Conservation (phyloP, 2,329 filamentous ascomycete species). For the Fusarium virguliforme region DNA sequence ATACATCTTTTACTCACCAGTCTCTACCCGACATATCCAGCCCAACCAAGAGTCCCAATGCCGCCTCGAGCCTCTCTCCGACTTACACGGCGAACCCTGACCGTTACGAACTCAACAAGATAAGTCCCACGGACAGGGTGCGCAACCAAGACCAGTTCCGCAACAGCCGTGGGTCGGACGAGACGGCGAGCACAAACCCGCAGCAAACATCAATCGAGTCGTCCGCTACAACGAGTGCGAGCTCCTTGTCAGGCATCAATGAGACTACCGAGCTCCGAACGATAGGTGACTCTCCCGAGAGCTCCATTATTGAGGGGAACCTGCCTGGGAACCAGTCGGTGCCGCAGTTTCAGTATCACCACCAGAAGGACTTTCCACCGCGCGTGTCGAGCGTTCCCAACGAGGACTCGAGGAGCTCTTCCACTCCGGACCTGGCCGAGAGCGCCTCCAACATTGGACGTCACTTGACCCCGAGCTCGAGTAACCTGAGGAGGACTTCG, state of each 20-base stretch:
- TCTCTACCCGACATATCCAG: slow-evolving; percentile 22
- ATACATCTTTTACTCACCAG: slow-evolving; percentile 26
- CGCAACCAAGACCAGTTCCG: slow-evolving; percentile 60
- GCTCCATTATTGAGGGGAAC: slow-evolving; percentile 66
- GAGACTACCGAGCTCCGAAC: slow-evolving; percentile 64
- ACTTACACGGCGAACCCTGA: slow-evolving; percentile 44
- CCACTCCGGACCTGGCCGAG: slow-evolving; percentile 69
- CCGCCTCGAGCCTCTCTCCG: slow-evolving; percentile 38
- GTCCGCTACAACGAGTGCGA: slow-evolving; percentile 70
- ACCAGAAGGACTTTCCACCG: slow-evolving; percentile 66
- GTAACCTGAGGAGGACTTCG: slow-evolving; percentile 70
- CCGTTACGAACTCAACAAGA: slow-evolving; percentile 54
- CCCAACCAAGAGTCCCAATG: slow-evolving; percentile 32
- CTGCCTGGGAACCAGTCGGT: slow-evolving; percentile 63
- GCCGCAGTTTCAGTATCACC: slow-evolving; percentile 75
- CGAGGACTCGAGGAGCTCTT: slow-evolving; percentile 63
- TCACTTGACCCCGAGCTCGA: slow-evolving; percentile 74
- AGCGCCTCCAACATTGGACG: slow-evolving; percentile 69
- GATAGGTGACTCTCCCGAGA: slow-evolving; percentile 65
- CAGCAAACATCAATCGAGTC: slow-evolving; percentile 67
- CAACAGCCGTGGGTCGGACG: slow-evolving; percentile 69
- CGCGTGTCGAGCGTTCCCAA: slow-evolving; percentile 62
- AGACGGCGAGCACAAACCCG: slow-evolving; percentile 65
- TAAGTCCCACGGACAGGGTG: slow-evolving; percentile 53
- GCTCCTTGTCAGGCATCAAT: slow-evolving; percentile 68